A percentile compares a stretch with the other conserved stretches of the same genome.
These are phyloP conservation scores for Gonapodya sp. DNA, from an alignment of 192 early-diverging fungal genomes.

Conservation along the genomic window DNA sequence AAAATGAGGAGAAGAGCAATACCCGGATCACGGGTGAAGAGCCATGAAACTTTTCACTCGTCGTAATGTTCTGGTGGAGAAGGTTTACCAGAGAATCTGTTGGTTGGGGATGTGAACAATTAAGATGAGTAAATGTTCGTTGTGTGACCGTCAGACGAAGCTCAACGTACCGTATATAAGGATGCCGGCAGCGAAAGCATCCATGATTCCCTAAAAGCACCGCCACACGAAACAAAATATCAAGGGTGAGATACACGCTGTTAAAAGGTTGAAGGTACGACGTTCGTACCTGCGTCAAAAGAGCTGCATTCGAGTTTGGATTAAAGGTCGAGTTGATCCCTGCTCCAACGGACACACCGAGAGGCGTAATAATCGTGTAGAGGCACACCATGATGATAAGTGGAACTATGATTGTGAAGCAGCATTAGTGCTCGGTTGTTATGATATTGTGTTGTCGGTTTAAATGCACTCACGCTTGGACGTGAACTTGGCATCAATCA, in stretches of 20 bases:
- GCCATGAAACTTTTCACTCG: neutral
- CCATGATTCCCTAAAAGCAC: neutral
- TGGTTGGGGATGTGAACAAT: too few species aligned
- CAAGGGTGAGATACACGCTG: neutral
- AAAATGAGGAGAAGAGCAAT: neutral
- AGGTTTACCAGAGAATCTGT: neutral
- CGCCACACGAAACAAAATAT: neutral
- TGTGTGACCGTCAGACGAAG: too few species aligned
- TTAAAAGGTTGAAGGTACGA: neutral
- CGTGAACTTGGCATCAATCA: neutral
- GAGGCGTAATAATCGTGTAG: slow-evolving; percentile 71
- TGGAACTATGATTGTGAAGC: neutral
- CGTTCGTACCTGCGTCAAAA: slow-evolving; percentile 64
- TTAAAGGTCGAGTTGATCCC: slow-evolving; percentile 52
- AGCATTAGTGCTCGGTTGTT: neutral
- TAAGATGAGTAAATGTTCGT: too few species aligned
- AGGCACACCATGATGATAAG: slow-evolving; percentile 20
- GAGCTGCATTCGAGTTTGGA: slow-evolving; percentile 32
- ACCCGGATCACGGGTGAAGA: neutral
- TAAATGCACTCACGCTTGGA: neutral
- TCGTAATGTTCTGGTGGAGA: neutral
- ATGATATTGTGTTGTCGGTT: neutral
- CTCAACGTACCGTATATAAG: slow-evolving; percentile 11
- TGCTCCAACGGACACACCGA: slow-evolving; percentile 73
- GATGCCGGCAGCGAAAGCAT: slow-evolving; percentile 1